phyloP scores from a whole-genome alignment of 2,329 filamentous ascomycete genomes.

The Plectosphaerella cucumerina region DNA sequence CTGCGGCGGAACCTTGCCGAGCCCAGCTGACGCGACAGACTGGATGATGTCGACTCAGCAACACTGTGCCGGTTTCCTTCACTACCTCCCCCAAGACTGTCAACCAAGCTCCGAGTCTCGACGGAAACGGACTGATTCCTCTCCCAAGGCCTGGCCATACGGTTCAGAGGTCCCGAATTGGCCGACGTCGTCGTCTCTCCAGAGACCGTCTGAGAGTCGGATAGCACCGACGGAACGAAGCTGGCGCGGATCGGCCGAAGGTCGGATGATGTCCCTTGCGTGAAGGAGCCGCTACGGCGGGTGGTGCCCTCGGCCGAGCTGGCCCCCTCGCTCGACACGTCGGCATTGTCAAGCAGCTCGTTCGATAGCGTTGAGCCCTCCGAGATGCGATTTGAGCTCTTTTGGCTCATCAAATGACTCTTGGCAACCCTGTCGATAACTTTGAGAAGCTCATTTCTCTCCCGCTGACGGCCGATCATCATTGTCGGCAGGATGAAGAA shows the following conservation, averaged over 20 bases:
- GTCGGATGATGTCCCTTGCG: slow-evolving; percentile 39
- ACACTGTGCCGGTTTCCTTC: slow-evolving; percentile 38
- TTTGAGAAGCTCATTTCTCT: slow-evolving; percentile 65
- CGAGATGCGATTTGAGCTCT: slow-evolving; percentile 40
- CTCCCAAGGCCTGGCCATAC: slow-evolving; percentile 44
- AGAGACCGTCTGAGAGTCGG: slow-evolving; percentile 35
- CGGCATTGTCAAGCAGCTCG: slow-evolving; percentile 42
- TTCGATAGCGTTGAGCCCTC: slow-evolving; percentile 51
- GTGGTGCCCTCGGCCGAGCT: slow-evolving; percentile 53
- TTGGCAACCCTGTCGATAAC: slow-evolving; percentile 74
- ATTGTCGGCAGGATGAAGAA: slow-evolving; percentile 81
- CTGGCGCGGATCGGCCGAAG: slow-evolving; percentile 30
- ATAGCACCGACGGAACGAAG: slow-evolving; percentile 34
- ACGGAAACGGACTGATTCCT: slow-evolving; percentile 46
- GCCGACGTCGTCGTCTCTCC: slow-evolving; percentile 44
- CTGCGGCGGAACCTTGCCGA: slow-evolving; percentile 55
- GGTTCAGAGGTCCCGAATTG: slow-evolving; percentile 33
- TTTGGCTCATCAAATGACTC: slow-evolving; percentile 50
- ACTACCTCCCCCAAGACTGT: slow-evolving; percentile 30
- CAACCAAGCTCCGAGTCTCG: slow-evolving; percentile 42
- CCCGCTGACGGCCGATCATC: slow-evolving; percentile 75
- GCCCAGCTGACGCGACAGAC: slow-evolving; percentile 50
- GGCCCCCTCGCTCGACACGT: slow-evolving; percentile 55
- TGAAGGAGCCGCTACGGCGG: slow-evolving; percentile 45
- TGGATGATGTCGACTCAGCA: slow-evolving; percentile 40